Evolutionary conservation across 225 moss, liverwort and hornwort species (phyloP), one percentile per base, ranked within the genome.

Genomic region (Polytrichum commune): DNA sequence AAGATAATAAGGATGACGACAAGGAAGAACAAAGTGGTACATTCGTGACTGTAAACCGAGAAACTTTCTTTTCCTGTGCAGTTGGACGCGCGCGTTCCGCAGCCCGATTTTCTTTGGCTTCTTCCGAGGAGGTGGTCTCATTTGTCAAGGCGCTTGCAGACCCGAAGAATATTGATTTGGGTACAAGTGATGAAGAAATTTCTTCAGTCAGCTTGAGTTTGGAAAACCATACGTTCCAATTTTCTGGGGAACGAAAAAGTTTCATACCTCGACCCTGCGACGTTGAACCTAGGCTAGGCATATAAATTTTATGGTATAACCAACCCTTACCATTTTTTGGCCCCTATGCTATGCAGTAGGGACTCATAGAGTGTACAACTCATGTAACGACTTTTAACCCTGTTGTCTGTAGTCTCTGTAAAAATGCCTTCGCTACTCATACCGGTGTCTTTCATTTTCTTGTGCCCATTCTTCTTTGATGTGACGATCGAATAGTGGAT

Each of bases 31-130:
- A 46, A 46, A 46, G 46, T 46, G 46, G 46, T 46, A 46, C 46
- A 46, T 77, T 93, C 55, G 82, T 94, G 84, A 92, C 92, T 67
- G 84, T 97, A 26, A 79, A 91, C 32, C 78, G 84, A 19, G 91
- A 92, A 16, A 90, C 90, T 23, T 97, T 94, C 69, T 91, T 97
- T 70, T 94, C 94, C 58, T 97, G 97, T 78, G 92, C 92, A 53
- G 97, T 97, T 13, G 94, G 92, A 68, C 84, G 90, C 68, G 87
- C 84, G 62, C 88, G 78, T 63, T 97, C 97, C 18, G 79, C 81
- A 29, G 97, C 97, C n/a, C 90, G 97, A 60, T 94, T 69, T 72
- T 97, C 94, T 33, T 75, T 97, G 86, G 73, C 78, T 24, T 80
- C 82, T 53, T 86, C 94, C 2, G 91, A 87, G 61, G 91, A 97